Evolutionary conservation across 495 filamentous ascomycete genomes (phyloP).

Genomic region (Barbatosphaeria neglecta): DNA sequence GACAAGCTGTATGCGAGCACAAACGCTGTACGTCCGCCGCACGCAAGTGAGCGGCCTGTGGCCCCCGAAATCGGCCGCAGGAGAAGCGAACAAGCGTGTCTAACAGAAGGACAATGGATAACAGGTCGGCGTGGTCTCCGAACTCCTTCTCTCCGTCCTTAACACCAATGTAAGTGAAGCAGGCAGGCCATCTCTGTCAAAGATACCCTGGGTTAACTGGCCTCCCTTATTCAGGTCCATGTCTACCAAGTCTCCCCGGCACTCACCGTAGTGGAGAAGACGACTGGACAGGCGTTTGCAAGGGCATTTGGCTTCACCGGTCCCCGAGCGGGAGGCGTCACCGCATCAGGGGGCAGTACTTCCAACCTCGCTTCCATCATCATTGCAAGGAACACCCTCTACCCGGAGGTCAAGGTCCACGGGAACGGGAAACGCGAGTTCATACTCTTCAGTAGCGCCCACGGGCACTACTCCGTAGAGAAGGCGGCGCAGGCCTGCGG

Average conservation of each 20-base stretch:
- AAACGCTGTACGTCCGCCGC: constrained; percentile 48
- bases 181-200: background rate
- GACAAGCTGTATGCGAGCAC: constrained; percentile 85
- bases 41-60: background rate
- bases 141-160: constrained; percentile 67
- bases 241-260: constrained; percentile 86
- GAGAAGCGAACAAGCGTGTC: background rate
- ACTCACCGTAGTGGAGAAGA: constrained; percentile 74
- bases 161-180: constrained; percentile 64
- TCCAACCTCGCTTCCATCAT: constrained; percentile 82
- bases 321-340: constrained; percentile 68
- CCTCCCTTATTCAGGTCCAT: constrained; percentile 40
- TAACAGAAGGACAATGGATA: background rate
- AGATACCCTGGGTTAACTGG: background rate
- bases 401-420: constrained; percentile 57
- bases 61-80: background rate
- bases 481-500: constrained; percentile 84
- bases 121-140: constrained; percentile 64
- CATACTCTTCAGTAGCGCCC: constrained; percentile 75
- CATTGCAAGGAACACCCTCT: constrained; percentile 78
- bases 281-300: constrained; percentile 57
- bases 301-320: constrained; percentile 63
- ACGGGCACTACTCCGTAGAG: constrained; percentile 91
- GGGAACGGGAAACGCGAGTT: constrained; percentile 57
- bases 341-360: constrained; percentile 75